Conservation (phyloP, 163 green algal species). For the Picocystis sp. region DNA sequence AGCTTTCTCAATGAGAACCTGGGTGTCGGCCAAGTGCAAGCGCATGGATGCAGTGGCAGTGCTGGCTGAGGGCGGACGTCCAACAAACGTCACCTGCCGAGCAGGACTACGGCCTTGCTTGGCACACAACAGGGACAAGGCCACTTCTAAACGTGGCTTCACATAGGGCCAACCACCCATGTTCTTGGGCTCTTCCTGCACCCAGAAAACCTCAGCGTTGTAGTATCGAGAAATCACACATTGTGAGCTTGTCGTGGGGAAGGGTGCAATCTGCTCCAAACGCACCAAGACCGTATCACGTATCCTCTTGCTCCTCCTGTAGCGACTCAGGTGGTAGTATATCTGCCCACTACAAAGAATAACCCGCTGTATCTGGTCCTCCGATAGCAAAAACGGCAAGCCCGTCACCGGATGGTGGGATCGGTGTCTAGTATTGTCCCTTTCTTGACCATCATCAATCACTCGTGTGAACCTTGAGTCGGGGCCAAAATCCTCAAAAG, state of each 20-base stretch:
- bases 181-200: constrained; percentile 59
- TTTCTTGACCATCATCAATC: constrained; percentile 47
- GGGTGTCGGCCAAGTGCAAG: constrained; percentile 28
- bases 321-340: constrained; percentile 38
- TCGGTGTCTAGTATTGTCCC: constrained; percentile 46
- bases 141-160: constrained; percentile 41
- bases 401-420: constrained; percentile 7
- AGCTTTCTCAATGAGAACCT: constrained; percentile 23
- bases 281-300: constrained; percentile 34
- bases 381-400: constrained; percentile 19
- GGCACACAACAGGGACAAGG: constrained; percentile 24
- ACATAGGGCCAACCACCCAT: constrained; percentile 59
- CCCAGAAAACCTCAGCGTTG: constrained; percentile 24
- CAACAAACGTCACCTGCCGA: constrained; percentile 21
- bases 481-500: constrained; percentile 41
- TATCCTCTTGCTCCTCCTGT: constrained; percentile 12
- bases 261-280: constrained; percentile 56
- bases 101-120: too few species aligned
- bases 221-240: constrained; percentile 25
- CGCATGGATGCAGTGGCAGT: constrained; percentile 29
- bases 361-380: constrained; percentile 33
- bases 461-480: constrained; percentile 59
- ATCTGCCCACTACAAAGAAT: constrained; percentile 61
- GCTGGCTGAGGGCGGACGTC: constrained; percentile 21
- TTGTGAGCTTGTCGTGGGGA: constrained; percentile 42